phyloP scores from a whole-genome alignment of 345 rosid species.

The Brassica rapa region DNA sequence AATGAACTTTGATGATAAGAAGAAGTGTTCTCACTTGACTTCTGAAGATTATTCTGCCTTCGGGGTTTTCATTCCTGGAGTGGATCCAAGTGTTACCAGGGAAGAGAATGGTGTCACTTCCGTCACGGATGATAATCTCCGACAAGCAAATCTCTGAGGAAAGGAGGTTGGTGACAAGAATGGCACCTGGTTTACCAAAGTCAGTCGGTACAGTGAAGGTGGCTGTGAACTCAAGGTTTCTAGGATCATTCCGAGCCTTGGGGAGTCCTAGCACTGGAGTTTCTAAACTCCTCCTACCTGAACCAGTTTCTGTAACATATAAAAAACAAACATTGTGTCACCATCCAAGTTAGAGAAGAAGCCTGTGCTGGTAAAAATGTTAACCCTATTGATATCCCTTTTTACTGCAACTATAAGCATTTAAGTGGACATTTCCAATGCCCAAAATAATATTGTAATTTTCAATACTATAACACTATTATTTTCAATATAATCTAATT shows the following conservation, averaged over 20 bases:
- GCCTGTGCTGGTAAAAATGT: neutral
- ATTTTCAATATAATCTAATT: neutral
- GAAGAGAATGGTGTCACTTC: constrained; percentile 58
- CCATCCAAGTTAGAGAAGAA: neutral
- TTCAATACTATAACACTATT: neutral
- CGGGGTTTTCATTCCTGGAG: constrained; percentile 61
- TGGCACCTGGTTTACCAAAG: constrained; percentile 81
- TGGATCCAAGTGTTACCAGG: constrained; percentile 91
- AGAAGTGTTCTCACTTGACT: constrained; percentile 59
- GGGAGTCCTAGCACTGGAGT: constrained; percentile 70
- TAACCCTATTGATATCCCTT: neutral
- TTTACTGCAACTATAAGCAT: neutral
- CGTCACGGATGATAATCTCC: constrained; percentile 69
- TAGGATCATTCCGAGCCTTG: constrained; percentile 48
- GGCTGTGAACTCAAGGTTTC: constrained; percentile 65
- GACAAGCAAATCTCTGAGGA: constrained; percentile 69
- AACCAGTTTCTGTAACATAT: constrained; percentile 53
- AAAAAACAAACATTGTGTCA: neutral
- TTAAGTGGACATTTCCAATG: neutral
- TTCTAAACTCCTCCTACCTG: constrained; percentile 64
- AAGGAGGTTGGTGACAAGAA: constrained; percentile 72
- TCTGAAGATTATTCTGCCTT: constrained; percentile 75
- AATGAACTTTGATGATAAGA: neutral
- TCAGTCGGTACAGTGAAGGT: constrained; percentile 62
- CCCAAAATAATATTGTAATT: neutral